Evolutionary conservation across 257 asterid species (phyloP), one percentile per base, ranked within the genome.

Genomic region (Rubia yunnanensis): DNA sequence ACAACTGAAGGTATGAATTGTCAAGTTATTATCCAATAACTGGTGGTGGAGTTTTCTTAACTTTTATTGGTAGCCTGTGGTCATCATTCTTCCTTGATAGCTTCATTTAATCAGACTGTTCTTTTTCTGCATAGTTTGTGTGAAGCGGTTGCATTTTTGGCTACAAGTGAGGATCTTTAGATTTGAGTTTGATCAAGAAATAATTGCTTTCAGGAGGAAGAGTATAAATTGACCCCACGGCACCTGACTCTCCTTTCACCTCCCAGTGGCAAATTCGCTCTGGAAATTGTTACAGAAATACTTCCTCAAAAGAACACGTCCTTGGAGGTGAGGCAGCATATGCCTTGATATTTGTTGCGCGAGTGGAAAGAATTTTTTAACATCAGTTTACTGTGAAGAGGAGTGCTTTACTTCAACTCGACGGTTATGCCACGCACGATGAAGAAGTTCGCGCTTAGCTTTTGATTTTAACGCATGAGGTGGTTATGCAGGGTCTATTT

Each of bases 251-350:
- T 94, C 74, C 64, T 73, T 59, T 83, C 95, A n/a, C 96, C 87
- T 72, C 99, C 99, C 63, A 70, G 67, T 74, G 86, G 84, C 41
- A 86, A 83, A 53, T 94, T 90, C 73, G 77, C 80, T 28, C 64
- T 94, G 82, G 96, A 94, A 76, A 83, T 84, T 71, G 83, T 86
- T 67, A 90, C 86, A 13, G 99, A 94, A 71, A 88, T 92, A 79
- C 73, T 82, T 72, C 99, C 97, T 22, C 96, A 89, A 70, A 81
- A 79, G 73, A 92, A 89, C 79, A 92, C 99, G 2, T 92, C 99
- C 27, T 77, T 92, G 62, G 97, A 87, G 94, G 99, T 92, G 64
- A 73, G 63, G 36, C 66, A 18, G 5, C 61, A 67, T 62, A 30
- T 54, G 24, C 27, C 7, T 35, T 35, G 7, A n/a, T 11, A 34